Evolutionary conservation across 2,329 filamentous ascomycete species (phyloP).

Genomic region (Ceratocystis cacaofunesta): DNA sequence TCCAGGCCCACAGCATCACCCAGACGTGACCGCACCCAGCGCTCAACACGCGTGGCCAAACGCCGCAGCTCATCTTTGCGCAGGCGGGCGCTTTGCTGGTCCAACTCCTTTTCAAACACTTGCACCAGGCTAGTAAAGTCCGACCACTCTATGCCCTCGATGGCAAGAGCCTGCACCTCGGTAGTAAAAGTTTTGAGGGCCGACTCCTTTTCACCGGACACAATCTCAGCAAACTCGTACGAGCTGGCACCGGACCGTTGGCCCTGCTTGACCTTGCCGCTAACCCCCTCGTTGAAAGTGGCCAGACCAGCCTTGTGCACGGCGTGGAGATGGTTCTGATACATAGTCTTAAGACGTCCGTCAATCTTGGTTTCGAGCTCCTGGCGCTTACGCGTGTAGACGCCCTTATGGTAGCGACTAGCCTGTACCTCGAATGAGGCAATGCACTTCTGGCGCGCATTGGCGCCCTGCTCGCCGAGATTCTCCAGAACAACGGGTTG

Average conservation of each 20-base stretch:
- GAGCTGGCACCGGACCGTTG: conserved; percentile 70
- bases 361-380: conserved; percentile 84
- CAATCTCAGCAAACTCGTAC: conserved; percentile 94
- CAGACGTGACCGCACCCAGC: conserved; percentile 81
- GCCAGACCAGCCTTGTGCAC: conserved; percentile 78
- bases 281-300: conserved; percentile 76
- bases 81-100: conserved; percentile 70
- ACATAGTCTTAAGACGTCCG: conserved; percentile 71
- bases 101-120: conserved; percentile 78
- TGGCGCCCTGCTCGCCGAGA: conserved; percentile 58
- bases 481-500: conserved; percentile 57
- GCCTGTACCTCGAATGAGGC: conserved; percentile 82
- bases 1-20: conserved; percentile 80
- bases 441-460: conserved; percentile 56
- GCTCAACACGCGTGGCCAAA: conserved; percentile 76
- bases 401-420: conserved; percentile 89
- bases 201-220: conserved; percentile 64
- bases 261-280: conserved; percentile 71
- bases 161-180: conserved; percentile 57
- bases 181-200: conserved; percentile 60
- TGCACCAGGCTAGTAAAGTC: conserved; percentile 67
- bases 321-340: conserved; percentile 72
- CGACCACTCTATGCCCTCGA: conserved; percentile 75
- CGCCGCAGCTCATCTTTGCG: conserved; percentile 94
- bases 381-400: conserved; percentile 70